Evolutionary conservation across 2,329 filamentous ascomycete genomes (phyloP).

Genomic region (Sarocladium oryzae): DNA sequence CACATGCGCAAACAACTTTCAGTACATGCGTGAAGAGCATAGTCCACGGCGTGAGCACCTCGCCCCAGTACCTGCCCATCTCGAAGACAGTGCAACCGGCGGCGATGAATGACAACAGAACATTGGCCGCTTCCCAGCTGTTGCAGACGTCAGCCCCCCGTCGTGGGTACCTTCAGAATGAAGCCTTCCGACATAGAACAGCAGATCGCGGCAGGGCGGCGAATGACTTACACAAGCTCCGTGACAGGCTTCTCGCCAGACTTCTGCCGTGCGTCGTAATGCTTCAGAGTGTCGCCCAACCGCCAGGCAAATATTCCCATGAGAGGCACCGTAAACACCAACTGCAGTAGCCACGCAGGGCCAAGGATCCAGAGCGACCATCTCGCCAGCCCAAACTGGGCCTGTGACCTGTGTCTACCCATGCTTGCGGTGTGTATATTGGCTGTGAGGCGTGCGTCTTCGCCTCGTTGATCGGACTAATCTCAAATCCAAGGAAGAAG

Average conservation of each 20-base stretch:
- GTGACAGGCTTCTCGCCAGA: constrained; percentile 35
- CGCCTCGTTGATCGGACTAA: background rate
- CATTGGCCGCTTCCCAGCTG: constrained; percentile 49
- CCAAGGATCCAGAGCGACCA: constrained; percentile 43
- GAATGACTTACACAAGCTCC: constrained; percentile 43
- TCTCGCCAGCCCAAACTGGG: constrained; percentile 44
- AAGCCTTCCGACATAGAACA: background rate
- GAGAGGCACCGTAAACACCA: constrained; percentile 36
- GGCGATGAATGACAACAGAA: constrained; percentile 40
- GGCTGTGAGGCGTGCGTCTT: background rate
- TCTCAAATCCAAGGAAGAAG: background rate
- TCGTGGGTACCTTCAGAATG: too few relatives aligned
- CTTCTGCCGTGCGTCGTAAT: constrained; percentile 33
- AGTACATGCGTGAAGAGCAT: constrained; percentile 46
- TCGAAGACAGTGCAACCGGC: constrained; percentile 41
- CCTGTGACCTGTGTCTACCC: constrained; percentile 42
- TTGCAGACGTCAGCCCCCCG: constrained; percentile 5
- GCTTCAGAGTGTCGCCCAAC: constrained; percentile 38
- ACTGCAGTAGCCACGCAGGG: constrained; percentile 44
- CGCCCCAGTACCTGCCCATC: constrained; percentile 38
- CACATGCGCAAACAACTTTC: constrained; percentile 40
- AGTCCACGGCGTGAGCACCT: constrained; percentile 47
- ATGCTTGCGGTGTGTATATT: constrained; percentile 16
- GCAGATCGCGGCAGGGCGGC: background rate
- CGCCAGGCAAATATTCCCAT: constrained; percentile 49